These are phyloP conservation scores for Pisolithus thermaeus DNA, from an alignment of 1,284 basidiomycete species.

Conservation along the genomic window DNA sequence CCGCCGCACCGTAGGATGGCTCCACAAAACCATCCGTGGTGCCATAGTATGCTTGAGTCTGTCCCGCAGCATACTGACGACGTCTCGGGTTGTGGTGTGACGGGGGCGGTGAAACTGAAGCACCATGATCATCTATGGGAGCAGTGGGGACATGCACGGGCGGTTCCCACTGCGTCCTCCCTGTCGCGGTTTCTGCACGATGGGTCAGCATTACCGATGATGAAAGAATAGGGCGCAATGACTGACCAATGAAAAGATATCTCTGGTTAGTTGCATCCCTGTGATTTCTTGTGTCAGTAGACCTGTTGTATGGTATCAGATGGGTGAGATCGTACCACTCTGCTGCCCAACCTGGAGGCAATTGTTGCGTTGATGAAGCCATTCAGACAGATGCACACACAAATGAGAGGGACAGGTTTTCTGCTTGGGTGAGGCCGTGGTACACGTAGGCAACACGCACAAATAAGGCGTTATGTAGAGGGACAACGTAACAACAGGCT, in stretches of 20 bases:
- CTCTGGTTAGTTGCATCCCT: constrained; percentile 81
- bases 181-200: constrained; percentile 45
- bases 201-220: constrained; percentile 7
- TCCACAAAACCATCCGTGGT: constrained; percentile 38
- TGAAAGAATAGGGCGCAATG: neutral
- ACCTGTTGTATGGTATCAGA: fast-evolving
- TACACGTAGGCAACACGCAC: constrained; percentile 33
- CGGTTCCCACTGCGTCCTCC: constrained; percentile 63
- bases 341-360: constrained; percentile 86
- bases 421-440: constrained; percentile 1
- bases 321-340: constrained; percentile 62
- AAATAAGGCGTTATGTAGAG: constrained; percentile 19
- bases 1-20: constrained; percentile 25
- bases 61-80: constrained; percentile 86
- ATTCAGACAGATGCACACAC: constrained; percentile 31
- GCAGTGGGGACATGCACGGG: constrained; percentile 36
- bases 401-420: constrained; percentile 11
- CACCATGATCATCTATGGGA: constrained; percentile 33
- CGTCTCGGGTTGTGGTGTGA: constrained; percentile 49
- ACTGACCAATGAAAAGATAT: constrained; percentile 77
- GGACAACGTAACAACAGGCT: too few species aligned
- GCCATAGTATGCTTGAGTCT: constrained; percentile 83
- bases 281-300: constrained; percentile 7
- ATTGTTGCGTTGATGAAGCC: constrained; percentile 63
- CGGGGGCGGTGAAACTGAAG: constrained; percentile 36